Evolutionary conservation across 352 stramenopile species (phyloP), one percentile per base, ranked within the genome.

Genomic region (Synura sp.): DNA sequence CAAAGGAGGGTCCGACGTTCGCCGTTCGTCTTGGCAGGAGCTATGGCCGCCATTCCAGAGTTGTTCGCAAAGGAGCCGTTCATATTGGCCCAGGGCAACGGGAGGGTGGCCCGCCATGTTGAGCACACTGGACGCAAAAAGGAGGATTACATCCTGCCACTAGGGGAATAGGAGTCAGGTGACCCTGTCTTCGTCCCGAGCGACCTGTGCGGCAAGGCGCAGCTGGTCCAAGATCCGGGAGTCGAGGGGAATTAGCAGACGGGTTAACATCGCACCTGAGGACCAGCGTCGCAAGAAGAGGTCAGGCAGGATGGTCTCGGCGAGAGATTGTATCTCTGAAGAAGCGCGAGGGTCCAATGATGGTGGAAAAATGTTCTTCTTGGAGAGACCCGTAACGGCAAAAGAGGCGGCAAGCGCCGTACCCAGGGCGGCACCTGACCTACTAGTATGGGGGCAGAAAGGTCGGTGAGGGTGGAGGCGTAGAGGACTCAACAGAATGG

Each of bases 71-170:
- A 63, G 49, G 49, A 63, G 49, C 14, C 49, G 49, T 63, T 63
- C 49, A 63, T 63, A 63, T 12, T 63, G 49, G 49, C 49, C 49
- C 49, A 12, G 49, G 49, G 49, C 49, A 22, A 12, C 49, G n/a
- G n/a, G n/a, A n/a, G n/a, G n/a, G n/a, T n/a, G n/a, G n/a, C n/a
- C n/a, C n/a, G n/a, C n/a, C n/a, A n/a, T n/a, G n/a, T n/a, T n/a
- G n/a, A n/a, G n/a, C n/a, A 63, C 49, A 12, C 29, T 63, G 29
- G 49, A 63, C 14, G 49, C 49, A 22, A 63, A 63, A 22, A 12
- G 49, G 49, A 63, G 49, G 12, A 22, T 63, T 12, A 63, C 49
- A 63, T 63, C 49, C 29, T 63, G 49, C 49, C 49, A 63, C 12
- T 22, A 22, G 29, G 49, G 49, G 14, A 22, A 22, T 29, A 29